Conservation (phyloP, 2,329 filamentous ascomycete genomes). For the Fusarium nisikadoi region DNA sequence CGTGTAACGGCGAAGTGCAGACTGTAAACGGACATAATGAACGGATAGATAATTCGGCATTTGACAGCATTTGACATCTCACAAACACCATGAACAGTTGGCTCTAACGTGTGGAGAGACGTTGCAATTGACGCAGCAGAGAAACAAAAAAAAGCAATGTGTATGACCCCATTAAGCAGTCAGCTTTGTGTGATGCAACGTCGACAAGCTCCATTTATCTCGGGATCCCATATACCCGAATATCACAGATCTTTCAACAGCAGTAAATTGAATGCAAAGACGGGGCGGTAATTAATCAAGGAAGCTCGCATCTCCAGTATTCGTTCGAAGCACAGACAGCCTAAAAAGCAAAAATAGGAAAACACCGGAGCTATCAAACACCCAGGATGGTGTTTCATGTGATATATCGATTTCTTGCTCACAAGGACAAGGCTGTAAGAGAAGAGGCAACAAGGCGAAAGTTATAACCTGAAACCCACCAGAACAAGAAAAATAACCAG, state of each 20-base stretch:
- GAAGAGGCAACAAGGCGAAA: neutral
- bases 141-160: neutral
- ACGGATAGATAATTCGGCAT: neutral
- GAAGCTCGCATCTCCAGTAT: neutral
- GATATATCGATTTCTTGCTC: slow-evolving; percentile 11
- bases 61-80: neutral
- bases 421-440: slow-evolving; percentile 11
- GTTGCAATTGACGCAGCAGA: neutral
- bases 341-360: neutral
- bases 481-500: slow-evolving; percentile 6
- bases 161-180: neutral
- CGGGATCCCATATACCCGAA: neutral
- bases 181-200: neutral
- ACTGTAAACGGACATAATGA: neutral
- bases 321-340: neutral
- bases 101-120: slow-evolving; percentile 1
- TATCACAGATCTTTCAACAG: neutral
- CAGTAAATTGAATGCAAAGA: neutral
- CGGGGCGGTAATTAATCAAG: neutral
- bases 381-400: slow-evolving; percentile 10
- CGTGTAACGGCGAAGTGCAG: neutral
- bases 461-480: slow-evolving; percentile 32
- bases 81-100: neutral
- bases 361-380: neutral
- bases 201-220: neutral